phyloP scores from a whole-genome alignment of 139 green algal species.

The Gonium pectorale region DNA sequence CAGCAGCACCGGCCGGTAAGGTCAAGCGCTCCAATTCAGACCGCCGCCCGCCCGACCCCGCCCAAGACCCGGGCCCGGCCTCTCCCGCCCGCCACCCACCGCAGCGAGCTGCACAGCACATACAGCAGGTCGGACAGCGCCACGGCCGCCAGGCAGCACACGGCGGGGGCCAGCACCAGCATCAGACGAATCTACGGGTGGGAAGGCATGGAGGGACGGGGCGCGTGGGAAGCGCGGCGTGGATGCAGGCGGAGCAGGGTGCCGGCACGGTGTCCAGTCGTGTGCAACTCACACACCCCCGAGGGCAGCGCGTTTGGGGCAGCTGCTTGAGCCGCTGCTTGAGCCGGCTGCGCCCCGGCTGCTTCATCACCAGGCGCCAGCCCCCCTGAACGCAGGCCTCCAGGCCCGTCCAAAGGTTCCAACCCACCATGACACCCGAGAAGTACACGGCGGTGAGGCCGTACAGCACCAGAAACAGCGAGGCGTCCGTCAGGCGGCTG shows the following conservation, averaged over 20 bases:
- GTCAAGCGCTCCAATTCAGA: too few relatives aligned
- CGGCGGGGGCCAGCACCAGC: constrained; percentile 95
- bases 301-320: too few relatives aligned
- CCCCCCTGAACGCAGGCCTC: not conserved
- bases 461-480: constrained; percentile 96
- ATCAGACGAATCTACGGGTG: constrained; percentile 90
- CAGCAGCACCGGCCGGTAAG: too few relatives aligned
- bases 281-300: too few relatives aligned
- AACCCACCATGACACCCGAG: constrained; percentile 88
- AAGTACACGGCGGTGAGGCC: constrained; percentile 95
- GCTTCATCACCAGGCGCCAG: too few relatives aligned
- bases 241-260: too few relatives aligned
- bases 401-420: not conserved
- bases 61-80: too few relatives aligned
- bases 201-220: not conserved
- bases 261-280: too few relatives aligned
- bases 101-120: constrained; percentile 49
- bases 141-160: constrained; percentile 92
- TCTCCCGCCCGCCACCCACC: not conserved
- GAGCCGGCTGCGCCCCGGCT: too few relatives aligned
- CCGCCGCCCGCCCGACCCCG: too few relatives aligned
- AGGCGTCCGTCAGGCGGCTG: constrained; percentile 81
- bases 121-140: constrained; percentile 78
- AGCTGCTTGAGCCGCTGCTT: too few relatives aligned
- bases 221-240: not conserved